Base-by-base conservation (phyloP, 352 stramenopile genomes). In the Pythium biforme region DNA sequence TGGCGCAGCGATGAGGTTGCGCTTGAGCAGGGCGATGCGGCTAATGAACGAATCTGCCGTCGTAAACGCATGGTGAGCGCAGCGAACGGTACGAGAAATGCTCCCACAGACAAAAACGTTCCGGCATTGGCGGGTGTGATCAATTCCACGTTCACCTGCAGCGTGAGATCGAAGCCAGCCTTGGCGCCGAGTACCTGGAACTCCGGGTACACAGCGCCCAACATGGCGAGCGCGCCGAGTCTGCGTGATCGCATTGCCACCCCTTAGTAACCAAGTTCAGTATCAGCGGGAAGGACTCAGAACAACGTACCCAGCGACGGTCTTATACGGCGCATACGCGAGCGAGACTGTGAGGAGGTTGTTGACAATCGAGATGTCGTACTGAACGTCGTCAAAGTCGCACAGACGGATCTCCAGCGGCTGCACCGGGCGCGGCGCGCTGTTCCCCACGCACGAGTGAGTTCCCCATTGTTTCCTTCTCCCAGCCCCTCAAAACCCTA, bases 311-410 rank as follows among this genome's bases (percentile, higher is more conserved):
- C 74, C 74, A 64, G 86, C 78, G 34, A 92, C 56, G 37, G 71
- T 61, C 72, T 90, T 88, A 72, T 83, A 91, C 14, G 83, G 83
- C 46, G 83, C 76, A 60, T 94, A 94, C 47, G 79, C 77, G 65
- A 94, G 80, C 23, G 83, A 92, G 57, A 94, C 66, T 23, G 81
- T 81, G 45, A 94, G 64, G 60, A 72, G 64, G 62, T 80, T 86
- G 61, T 83, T 72, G 29, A 56, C 77, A 55, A 94, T 93, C 26
- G 83, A 92, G 59, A 92, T 64, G 57, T 91, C 80, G 66, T 92
- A 92, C 70, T 94, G 83, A 47, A 90, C 81, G 73, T 94, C 86
- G 73, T 94, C 86, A 75, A 94, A 94, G 57, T 94, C 86, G 60
- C 83, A 92, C 51, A 94, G 56, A 34, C 78, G 80, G 59, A 94